These are phyloP conservation scores for Mucor irregularis DNA, from an alignment of 371 early-diverging fungal species.

Conservation along the genomic window DNA sequence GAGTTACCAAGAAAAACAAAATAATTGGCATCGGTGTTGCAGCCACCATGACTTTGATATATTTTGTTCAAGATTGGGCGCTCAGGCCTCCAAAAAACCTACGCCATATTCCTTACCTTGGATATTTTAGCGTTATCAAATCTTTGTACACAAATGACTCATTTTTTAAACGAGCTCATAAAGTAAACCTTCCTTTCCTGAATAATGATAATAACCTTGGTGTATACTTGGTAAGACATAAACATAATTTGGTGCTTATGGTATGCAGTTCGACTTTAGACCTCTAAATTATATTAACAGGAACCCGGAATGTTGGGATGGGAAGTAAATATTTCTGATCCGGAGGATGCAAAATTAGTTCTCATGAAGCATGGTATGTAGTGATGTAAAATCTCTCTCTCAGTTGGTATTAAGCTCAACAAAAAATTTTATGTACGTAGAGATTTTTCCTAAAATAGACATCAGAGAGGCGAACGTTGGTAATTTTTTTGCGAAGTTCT, in stretches of 20 bases:
- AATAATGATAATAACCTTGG: not conserved
- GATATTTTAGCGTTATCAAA: conserved; percentile 3
- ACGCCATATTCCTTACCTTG: conserved; percentile 26
- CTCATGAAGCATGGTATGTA: conserved; percentile 23
- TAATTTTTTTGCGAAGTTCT: conserved; percentile 15
- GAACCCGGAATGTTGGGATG: conserved; percentile 13
- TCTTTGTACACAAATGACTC: not conserved
- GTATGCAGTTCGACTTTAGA: not conserved
- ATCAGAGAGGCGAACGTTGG: conserved; percentile 1
- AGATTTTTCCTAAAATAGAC: conserved; percentile 8
- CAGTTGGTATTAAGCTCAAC: too few relatives aligned
- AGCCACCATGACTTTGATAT: not conserved
- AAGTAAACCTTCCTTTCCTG: conserved; percentile 1
- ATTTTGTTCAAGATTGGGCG: not conserved
- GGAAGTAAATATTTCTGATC: conserved; percentile 30
- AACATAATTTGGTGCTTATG: not conserved
- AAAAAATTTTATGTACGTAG: too few relatives aligned
- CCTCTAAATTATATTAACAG: not conserved
- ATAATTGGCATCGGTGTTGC: conserved; percentile 1
- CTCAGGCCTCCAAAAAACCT: conserved; percentile 18
- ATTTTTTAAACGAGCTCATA: not conserved
- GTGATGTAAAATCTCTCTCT: not conserved
- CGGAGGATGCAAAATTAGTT: conserved; percentile 22
- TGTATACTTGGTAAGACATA: conserved; percentile 8
- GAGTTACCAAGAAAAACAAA: conserved; percentile 4